A percentile compares a stretch with the other conserved stretches of the same genome.
Evolutionary conservation across 2,329 filamentous ascomycete genomes (phyloP).

Genomic region (Aspergillus arachidicola): DNA sequence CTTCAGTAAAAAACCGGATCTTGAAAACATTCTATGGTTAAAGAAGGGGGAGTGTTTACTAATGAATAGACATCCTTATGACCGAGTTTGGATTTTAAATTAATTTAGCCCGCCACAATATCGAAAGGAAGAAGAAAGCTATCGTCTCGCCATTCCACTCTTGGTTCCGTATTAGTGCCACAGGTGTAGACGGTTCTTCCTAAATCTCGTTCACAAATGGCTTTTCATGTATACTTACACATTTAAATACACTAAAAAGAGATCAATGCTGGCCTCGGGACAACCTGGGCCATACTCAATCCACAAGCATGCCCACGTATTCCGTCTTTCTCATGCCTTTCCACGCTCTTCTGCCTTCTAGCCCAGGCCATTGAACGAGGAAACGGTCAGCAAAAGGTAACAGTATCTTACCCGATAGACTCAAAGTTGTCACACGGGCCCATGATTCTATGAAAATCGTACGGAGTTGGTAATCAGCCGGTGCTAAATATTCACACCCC

Average conservation of each 20-base stretch:
- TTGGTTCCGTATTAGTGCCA: not conserved
- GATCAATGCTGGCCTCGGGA: not conserved
- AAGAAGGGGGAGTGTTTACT: not conserved
- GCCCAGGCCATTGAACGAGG: conserved; percentile 75
- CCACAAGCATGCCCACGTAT: conserved; percentile 43
- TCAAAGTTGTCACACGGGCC: conserved; percentile 80
- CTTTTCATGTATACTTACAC: not conserved
- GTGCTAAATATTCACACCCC: conserved; percentile 17
- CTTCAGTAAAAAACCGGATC: too few relatives aligned
- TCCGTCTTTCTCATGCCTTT: conserved; percentile 41
- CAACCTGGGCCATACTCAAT: conserved; percentile 22
- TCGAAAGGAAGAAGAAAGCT: not conserved
- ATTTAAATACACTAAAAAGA: not conserved
- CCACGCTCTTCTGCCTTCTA: conserved; percentile 54
- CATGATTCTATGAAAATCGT: conserved; percentile 91
- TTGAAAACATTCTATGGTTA: not conserved
- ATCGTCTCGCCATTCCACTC: not conserved
- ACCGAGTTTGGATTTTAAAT: not conserved
- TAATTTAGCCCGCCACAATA: not conserved
- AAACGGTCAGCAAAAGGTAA: conserved; percentile 73
- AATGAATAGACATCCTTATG: not conserved
- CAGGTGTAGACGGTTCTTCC: not conserved
- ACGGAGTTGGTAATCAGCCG: conserved; percentile 59
- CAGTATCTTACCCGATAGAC: conserved; percentile 80
- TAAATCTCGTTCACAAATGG: not conserved